Evolutionary conservation across 192 early-diverging fungal species (phyloP).

Genomic region (Piromyces sp.): DNA sequence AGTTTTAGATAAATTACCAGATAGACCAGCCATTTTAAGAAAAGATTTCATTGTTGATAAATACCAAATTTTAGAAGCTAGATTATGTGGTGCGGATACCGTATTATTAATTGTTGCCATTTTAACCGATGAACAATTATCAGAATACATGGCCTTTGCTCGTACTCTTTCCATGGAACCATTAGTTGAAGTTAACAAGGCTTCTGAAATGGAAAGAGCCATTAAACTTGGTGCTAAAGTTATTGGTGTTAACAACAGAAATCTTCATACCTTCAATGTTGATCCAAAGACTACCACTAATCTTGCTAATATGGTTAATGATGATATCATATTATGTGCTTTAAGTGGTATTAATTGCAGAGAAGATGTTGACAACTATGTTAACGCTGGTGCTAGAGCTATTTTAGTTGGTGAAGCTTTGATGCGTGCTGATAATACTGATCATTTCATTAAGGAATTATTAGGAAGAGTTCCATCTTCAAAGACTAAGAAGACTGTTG

Average conservation of each 20-base stretch:
- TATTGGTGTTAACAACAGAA: constrained; percentile 96
- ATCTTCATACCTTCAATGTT: constrained; percentile 88
- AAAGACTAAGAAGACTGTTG: neutral
- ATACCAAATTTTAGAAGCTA: constrained; percentile 93
- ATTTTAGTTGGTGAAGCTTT: constrained; percentile 89
- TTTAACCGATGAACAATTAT: constrained; percentile 46
- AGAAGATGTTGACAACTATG: constrained; percentile 65
- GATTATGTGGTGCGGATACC: constrained; percentile 86
- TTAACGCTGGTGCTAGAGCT: constrained; percentile 54
- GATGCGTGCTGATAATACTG: constrained; percentile 67
- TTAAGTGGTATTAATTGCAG: constrained; percentile 77
- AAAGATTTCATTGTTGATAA: constrained; percentile 92
- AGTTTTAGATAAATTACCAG: constrained; percentile 36
- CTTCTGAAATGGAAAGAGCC: constrained; percentile 74
- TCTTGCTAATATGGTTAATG: constrained; percentile 61
- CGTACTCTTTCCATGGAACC: constrained; percentile 84
- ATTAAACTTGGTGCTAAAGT: constrained; percentile 62
- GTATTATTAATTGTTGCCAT: constrained; percentile 92
- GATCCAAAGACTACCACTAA: constrained; percentile 71
- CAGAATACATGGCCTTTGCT: constrained; percentile 52
- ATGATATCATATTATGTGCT: constrained; percentile 56
- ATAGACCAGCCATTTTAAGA: constrained; percentile 80
- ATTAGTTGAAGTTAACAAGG: constrained; percentile 92
- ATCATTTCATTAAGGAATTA: constrained; percentile 55
- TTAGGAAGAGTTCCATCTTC: constrained; percentile 14